These are phyloP conservation scores for Hirsutella minnesotensis DNA, from an alignment of 2,329 filamentous ascomycete genomes.

Conservation along the genomic window DNA sequence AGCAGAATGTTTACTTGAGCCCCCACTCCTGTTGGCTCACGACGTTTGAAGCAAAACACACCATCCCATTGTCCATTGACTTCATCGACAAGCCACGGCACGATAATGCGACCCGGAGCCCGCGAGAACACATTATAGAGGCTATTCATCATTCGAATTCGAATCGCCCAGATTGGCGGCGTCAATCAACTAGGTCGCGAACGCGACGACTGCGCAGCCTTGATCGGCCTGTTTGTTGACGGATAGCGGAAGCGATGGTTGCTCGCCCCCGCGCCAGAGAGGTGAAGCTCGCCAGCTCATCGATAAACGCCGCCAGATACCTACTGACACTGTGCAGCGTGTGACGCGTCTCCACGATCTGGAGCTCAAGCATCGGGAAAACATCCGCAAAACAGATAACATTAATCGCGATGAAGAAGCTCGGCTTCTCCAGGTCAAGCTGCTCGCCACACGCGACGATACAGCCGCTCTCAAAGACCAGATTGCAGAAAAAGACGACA, in stretches of 20 bases:
- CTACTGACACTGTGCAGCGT: constrained; percentile 21
- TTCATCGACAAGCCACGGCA: background rate
- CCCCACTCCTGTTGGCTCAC: background rate
- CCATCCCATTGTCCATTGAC: constrained; percentile 1
- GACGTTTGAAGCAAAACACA: constrained; percentile 14
- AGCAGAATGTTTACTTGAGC: constrained; percentile 18
- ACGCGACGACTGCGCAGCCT: too few species aligned
- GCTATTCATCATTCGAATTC: too few species aligned
- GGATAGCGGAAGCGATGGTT: too few species aligned
- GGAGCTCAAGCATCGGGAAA: constrained; percentile 59
- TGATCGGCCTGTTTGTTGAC: too few species aligned
- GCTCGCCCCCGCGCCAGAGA: background rate
- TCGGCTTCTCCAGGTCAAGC: constrained; percentile 51
- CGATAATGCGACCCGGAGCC: too few species aligned
- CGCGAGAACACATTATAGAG: too few species aligned
- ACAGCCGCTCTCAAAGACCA: constrained; percentile 50
- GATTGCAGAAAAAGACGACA: constrained; percentile 46
- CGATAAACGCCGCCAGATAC: too few species aligned
- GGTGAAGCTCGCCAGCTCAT: constrained; percentile 1
- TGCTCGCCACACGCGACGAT: constrained; percentile 18
- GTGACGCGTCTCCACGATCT: constrained; percentile 38
- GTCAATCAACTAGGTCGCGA: too few species aligned
- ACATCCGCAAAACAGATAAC: constrained; percentile 51
- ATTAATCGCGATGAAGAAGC: constrained; percentile 65
- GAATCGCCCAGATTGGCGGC: too few species aligned